Percentiles rank a stretch among this genome's conserved stretches.
These are phyloP conservation scores for Fusarium austroafricanum DNA, from an alignment of 2,329 filamentous ascomycete genomes.

Conservation along the genomic window DNA sequence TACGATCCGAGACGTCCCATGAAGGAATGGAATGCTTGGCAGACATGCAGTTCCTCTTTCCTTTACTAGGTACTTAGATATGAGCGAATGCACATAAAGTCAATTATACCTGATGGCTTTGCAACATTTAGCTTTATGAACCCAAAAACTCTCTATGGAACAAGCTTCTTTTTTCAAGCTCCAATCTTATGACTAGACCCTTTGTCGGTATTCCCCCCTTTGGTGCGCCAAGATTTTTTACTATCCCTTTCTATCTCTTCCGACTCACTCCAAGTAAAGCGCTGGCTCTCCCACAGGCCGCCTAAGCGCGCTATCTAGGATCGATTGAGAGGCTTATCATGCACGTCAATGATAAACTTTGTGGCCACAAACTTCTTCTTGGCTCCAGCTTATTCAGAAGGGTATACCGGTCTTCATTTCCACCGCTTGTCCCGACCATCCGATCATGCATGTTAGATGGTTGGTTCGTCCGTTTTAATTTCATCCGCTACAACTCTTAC, in stretches of 20 bases:
- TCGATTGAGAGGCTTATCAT: neutral
- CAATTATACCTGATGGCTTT: neutral
- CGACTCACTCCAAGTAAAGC: conserved; percentile 12
- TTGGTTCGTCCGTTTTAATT: conserved; percentile 7
- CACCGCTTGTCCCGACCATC: conserved; percentile 32
- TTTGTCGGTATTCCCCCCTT: too few species aligned
- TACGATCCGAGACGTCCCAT: conserved; percentile 14
- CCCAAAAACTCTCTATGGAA: conserved; percentile 1
- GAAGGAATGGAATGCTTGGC: conserved; percentile 14
- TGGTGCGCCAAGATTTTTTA: conserved; percentile 8
- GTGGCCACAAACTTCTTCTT: conserved; percentile 9
- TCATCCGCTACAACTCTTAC: neutral
- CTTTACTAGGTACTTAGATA: too few species aligned
- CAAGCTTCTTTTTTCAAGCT: conserved; percentile 10
- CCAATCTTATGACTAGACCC: neutral
- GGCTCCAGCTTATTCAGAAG: conserved; percentile 12
- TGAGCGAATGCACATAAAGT: too few species aligned
- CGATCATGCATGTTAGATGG: conserved; percentile 24
- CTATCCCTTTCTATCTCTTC: neutral
- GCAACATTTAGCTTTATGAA: neutral
- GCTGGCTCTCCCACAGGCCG: conserved; percentile 28
- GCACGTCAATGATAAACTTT: conserved; percentile 15
- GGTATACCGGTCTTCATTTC: conserved; percentile 42
- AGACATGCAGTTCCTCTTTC: too few species aligned
- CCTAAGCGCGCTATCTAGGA: conserved; percentile 9